These are phyloP conservation scores for Periconia macrospinosa DNA, from an alignment of 2,329 filamentous ascomycete species.

Conservation along the genomic window DNA sequence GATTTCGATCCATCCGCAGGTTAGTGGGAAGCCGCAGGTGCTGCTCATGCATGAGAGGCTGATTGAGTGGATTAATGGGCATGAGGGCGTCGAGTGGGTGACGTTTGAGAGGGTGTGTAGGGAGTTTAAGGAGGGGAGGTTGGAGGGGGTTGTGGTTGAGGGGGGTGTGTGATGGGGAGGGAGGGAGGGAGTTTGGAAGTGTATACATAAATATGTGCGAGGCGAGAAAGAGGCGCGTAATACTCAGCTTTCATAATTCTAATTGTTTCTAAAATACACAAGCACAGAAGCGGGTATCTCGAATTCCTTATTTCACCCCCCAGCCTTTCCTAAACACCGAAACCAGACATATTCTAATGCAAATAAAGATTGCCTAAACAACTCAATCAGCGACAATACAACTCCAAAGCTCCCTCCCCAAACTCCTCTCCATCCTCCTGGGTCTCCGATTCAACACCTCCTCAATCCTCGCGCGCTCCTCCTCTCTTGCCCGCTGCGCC, in stretches of 20 bases:
- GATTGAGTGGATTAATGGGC: slow-evolving; percentile 50
- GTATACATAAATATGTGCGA: too few relatives aligned
- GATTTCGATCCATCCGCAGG: slow-evolving; percentile 52
- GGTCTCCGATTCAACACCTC: slow-evolving; percentile 16
- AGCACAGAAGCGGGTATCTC: too few relatives aligned
- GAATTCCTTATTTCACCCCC: too few relatives aligned
- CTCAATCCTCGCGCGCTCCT: slow-evolving; percentile 10
- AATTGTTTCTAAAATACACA: not conserved
- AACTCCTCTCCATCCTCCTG: slow-evolving; percentile 10
- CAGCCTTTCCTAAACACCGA: too few relatives aligned
- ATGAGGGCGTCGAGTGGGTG: slow-evolving; percentile 50
- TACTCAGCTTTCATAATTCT: too few relatives aligned
- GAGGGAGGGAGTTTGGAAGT: too few relatives aligned
- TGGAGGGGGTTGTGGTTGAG: slow-evolving; percentile 37
- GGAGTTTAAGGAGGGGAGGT: slow-evolving; percentile 39
- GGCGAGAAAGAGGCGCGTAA: too few relatives aligned
- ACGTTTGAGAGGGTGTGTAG: slow-evolving; percentile 40
- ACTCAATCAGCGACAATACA: slow-evolving; percentile 21
- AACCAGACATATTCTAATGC: too few relatives aligned
- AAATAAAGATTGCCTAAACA: too few relatives aligned
- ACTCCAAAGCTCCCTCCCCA: slow-evolving; percentile 27
- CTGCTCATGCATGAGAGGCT: slow-evolving; percentile 51
- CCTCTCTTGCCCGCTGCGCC: slow-evolving; percentile 11
- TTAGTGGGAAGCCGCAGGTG: slow-evolving; percentile 52
- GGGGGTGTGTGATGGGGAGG: slow-evolving; percentile 21